Base-by-base conservation (phyloP, 106 monocot genomes). In the Phalaenopsis equestris region DNA sequence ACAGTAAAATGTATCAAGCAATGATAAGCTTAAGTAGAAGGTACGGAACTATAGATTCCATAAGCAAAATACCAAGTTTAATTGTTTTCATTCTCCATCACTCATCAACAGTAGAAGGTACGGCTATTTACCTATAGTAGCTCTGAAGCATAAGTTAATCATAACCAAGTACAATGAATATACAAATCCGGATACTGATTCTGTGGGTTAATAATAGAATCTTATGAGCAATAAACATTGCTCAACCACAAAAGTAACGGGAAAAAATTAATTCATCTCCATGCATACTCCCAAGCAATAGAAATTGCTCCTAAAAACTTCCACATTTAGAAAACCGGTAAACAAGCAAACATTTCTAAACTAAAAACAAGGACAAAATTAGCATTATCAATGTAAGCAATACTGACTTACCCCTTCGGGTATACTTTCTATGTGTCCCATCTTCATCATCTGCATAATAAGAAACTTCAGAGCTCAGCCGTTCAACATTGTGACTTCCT, bases 391-490 rank as follows among this genome's bases (percentile, higher is more conserved):
- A 70, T 39, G 4, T 70, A 74, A 74, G 21, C 74, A n/a, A 43
- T 15, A 16, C 15, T 19, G 76, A 87, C 84, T 84, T 83, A 94
- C 98, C 98, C 46, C 98, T 90, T 89, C 80, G 89, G 11, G 61
- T 84, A 79, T 98, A 98, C 82, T 98, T 98, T 83, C 87, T 94
- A 78, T 73, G 83, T 73, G 67, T 90, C 72, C 84, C 94, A 83
- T 98, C 98, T 87, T 98, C 98, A 83, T 98, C 98, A 90, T 98
- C 98, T 52, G 94, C 92, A 86, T 94, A 93, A 78, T 98, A 98
- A 47, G 92, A 93, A 77, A 80, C 76, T 81, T 93, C 98, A 77
- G 90, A 93, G 84, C 84, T 89, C 79, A 89, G 92, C 64, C 90
- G 90, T 17, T 94, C 98, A 75, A 86, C 83, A 84, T 81, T 49